phyloP scores from a whole-genome alignment of 2,329 filamentous ascomycete genomes.

The Cladosporium sp. region DNA sequence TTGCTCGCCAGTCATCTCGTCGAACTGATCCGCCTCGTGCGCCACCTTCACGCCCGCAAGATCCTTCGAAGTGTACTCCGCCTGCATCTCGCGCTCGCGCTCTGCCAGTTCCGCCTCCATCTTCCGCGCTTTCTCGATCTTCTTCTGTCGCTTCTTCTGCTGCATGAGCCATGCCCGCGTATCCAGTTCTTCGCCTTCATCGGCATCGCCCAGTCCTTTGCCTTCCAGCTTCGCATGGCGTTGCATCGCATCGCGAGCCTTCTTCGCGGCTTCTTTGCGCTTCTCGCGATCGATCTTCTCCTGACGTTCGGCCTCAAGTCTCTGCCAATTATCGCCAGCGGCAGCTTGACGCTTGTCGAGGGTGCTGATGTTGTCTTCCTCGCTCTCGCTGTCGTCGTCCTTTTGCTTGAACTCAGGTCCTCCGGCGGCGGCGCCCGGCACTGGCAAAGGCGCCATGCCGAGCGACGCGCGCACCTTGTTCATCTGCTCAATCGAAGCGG shows the following conservation, averaged over 20 bases:
- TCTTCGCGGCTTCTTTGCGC: conserved; percentile 79
- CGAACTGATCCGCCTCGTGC: conserved; percentile 79
- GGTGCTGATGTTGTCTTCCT: conserved; percentile 74
- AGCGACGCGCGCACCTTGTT: conserved; percentile 88
- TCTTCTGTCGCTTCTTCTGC: conserved; percentile 91
- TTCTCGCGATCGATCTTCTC: conserved; percentile 78
- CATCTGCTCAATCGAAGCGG: conserved; percentile 81
- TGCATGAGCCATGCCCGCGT: conserved; percentile 84
- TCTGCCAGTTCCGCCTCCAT: conserved; percentile 76
- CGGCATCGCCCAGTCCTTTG: conserved; percentile 76
- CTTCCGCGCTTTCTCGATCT: conserved; percentile 72
- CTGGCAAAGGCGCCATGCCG: conserved; percentile 85
- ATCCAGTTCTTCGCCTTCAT: conserved; percentile 63
- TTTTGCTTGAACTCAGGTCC: conserved; percentile 59
- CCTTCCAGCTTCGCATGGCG: conserved; percentile 76
- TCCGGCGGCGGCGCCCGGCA: conserved; percentile 64
- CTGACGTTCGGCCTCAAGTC: conserved; percentile 65
- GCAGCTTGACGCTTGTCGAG: conserved; percentile 76
- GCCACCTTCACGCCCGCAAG: conserved; percentile 88
- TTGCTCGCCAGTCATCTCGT: conserved; percentile 74
- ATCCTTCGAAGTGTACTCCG: conserved; percentile 82
- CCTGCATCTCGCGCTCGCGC: conserved; percentile 64
- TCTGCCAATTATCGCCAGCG: conserved; percentile 73
- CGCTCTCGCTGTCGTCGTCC: conserved; percentile 45
- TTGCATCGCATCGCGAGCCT: conserved; percentile 80